phyloP scores from a whole-genome alignment of 148 eudicot genomes.

The Camellia lanceoleosa region DNA sequence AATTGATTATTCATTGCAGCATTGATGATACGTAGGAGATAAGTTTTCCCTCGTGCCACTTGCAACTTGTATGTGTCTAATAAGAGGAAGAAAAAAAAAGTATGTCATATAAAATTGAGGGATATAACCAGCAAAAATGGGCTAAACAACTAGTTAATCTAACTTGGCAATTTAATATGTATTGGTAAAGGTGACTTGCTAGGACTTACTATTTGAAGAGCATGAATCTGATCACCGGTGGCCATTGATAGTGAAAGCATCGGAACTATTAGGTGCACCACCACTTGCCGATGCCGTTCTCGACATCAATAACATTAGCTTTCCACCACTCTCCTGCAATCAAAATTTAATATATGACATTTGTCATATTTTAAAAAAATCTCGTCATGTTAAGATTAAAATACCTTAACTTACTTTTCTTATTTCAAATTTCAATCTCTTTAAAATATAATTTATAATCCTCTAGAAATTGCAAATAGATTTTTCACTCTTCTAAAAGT shows the following conservation, averaged over 20 bases:
- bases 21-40: too few species aligned
- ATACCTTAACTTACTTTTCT: background rate
- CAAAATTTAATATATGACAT: background rate
- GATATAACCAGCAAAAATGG: background rate
- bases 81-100: background rate
- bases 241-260: conserved; percentile 68
- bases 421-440: background rate
- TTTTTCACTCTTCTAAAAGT: too few species aligned
- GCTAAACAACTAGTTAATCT: background rate
- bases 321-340: conserved; percentile 84
- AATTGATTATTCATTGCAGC: too few species aligned
- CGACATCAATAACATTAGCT: conserved; percentile 47
- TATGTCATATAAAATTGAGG: too few species aligned
- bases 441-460: background rate
- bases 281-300: conserved; percentile 36
- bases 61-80: conserved; percentile 38
- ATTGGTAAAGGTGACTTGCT: too few species aligned
- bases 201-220: conserved; percentile 44
- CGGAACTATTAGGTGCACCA: conserved; percentile 47
- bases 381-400: background rate
- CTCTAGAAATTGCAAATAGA: too few species aligned
- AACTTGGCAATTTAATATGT: background rate
- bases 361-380: background rate
- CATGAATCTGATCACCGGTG: conserved; percentile 59
- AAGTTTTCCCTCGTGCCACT: conserved; percentile 36